These are phyloP conservation scores for Solanum chaucha DNA, from an alignment of 257 asterid species.

Conservation along the genomic window DNA sequence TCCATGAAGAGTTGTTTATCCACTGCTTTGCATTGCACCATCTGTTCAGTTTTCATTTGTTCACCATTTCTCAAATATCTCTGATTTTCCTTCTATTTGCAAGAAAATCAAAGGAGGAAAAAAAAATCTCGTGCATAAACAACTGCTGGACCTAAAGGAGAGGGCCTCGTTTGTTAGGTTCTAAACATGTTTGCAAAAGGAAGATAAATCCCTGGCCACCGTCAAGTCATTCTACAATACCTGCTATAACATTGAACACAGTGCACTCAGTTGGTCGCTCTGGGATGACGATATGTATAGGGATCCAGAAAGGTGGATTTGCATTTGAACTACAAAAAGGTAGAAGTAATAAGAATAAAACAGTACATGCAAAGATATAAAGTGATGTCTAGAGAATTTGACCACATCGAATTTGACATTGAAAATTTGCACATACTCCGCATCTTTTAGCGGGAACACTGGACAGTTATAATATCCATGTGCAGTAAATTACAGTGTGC, in stretches of 20 bases:
- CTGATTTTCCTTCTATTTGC: not conserved
- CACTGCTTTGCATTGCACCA: not conserved
- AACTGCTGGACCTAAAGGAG: not conserved
- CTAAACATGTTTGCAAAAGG: not conserved
- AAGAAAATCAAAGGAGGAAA: not conserved
- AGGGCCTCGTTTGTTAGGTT: not conserved
- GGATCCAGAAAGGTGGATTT: constrained; percentile 97
- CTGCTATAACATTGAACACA: constrained; percentile 93
- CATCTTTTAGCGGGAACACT: not conserved
- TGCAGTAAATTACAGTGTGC: not conserved
- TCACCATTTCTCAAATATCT: not conserved
- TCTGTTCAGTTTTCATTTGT: not conserved
- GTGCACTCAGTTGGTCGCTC: constrained; percentile 98
- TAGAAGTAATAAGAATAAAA: not conserved
- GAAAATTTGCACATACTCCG: not conserved
- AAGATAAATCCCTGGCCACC: not conserved
- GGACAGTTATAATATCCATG: not conserved
- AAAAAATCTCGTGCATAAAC: not conserved
- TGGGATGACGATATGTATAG: constrained; percentile 88
- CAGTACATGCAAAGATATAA: not conserved
- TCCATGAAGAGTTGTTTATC: not conserved
- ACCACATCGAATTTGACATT: not conserved
- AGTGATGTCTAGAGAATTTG: not conserved
- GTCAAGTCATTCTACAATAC: constrained; percentile 20
- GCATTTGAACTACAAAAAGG: constrained; percentile 62